Conservation (phyloP, 306 rosid genomes). For the Fagus sylvatica region DNA sequence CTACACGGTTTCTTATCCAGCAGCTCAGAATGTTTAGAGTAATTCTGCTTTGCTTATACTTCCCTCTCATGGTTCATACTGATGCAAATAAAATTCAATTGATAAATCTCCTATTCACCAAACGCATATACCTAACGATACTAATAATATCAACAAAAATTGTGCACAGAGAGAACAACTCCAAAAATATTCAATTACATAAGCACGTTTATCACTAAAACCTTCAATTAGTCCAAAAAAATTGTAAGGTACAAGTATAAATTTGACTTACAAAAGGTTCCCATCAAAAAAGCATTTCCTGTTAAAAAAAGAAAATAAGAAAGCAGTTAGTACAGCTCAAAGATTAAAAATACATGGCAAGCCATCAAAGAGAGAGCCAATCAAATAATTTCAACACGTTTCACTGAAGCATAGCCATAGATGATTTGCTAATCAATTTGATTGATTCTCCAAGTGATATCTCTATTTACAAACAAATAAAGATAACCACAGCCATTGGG, state of each 20-base stretch:
- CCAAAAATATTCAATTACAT: background rate
- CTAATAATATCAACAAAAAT: background rate
- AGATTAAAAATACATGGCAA: background rate
- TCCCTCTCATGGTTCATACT: background rate
- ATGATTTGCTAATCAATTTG: background rate
- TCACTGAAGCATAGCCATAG: background rate
- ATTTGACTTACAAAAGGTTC: conserved; percentile 78
- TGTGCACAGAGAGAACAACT: background rate
- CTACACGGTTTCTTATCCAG: background rate
- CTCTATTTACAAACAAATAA: background rate
- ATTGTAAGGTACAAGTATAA: background rate
- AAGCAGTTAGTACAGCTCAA: conserved; percentile 34
- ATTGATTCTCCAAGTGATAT: background rate
- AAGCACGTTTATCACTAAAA: background rate
- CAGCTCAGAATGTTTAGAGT: background rate
- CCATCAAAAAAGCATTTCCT: conserved; percentile 87
- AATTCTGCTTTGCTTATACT: background rate
- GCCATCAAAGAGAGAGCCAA: conserved; percentile 1
- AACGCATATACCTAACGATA: background rate
- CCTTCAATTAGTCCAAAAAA: background rate
- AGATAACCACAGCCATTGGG: background rate
- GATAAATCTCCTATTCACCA: background rate
- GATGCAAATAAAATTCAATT: background rate
- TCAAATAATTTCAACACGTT: background rate
- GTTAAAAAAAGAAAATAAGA: conserved; percentile 35